phyloP scores from a whole-genome alignment of 495 filamentous ascomycete genomes.

The Annulohypoxylon nitens region DNA sequence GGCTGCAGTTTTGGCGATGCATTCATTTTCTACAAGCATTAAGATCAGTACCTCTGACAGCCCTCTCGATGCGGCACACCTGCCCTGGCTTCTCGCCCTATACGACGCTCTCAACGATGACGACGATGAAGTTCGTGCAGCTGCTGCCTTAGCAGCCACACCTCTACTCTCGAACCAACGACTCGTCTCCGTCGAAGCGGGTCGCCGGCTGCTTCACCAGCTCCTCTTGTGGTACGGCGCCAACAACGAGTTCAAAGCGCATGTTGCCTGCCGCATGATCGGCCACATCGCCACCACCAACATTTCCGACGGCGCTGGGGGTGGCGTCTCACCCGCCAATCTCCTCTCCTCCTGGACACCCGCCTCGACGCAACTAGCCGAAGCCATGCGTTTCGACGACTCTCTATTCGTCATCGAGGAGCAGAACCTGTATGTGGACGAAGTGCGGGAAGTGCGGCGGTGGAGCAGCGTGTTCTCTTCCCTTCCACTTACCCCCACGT shows the following conservation, averaged over 20 bases:
- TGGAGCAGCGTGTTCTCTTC: slow-evolving; percentile 69
- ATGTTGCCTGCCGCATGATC: slow-evolving; percentile 53
- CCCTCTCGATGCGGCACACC: slow-evolving; percentile 40
- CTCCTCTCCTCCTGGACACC: slow-evolving; percentile 47
- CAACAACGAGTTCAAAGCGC: slow-evolving; percentile 50
- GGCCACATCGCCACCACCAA: slow-evolving; percentile 40
- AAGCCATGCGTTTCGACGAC: slow-evolving; percentile 71
- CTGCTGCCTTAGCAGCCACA: slow-evolving; percentile 66
- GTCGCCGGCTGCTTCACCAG: slow-evolving; percentile 54
- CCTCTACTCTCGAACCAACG: slow-evolving; percentile 51
- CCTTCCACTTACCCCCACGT: slow-evolving; percentile 33
- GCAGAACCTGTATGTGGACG: slow-evolving; percentile 89
- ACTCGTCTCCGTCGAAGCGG: slow-evolving; percentile 59
- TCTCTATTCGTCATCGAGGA: slow-evolving; percentile 89
- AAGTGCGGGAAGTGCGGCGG: slow-evolving; percentile 73
- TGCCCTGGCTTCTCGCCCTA: slow-evolving; percentile 62
- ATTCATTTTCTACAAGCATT: slow-evolving; percentile 49
- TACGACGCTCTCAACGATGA: slow-evolving; percentile 81
- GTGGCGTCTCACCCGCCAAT: background rate
- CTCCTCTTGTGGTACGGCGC: slow-evolving; percentile 46
- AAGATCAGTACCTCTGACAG: slow-evolving; percentile 41
- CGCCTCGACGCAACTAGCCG: slow-evolving; percentile 61
- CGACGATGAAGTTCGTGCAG: slow-evolving; percentile 84
- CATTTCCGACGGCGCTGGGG: background rate
- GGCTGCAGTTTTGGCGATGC: slow-evolving; percentile 63